Evolutionary conservation across 2,329 filamentous ascomycete species (phyloP), one percentile per base, ranked within the genome.

Genomic region (Leptographium radiaticola): DNA sequence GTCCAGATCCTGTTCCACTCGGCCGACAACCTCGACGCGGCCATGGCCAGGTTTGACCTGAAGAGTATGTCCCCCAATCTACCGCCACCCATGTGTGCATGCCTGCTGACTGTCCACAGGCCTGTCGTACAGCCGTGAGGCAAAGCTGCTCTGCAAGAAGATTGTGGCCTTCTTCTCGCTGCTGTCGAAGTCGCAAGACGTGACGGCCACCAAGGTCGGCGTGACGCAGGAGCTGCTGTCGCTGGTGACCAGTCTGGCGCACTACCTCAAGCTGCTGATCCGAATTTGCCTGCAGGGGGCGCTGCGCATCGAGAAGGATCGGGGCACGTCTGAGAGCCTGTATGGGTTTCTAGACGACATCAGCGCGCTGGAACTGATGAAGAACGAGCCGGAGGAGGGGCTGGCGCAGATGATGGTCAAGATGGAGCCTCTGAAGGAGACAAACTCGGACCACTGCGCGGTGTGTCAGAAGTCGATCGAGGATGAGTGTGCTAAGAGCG

Each of bases 111-210:
- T 46, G 50, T 60, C 55, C 64, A 60, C 65, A 87, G 89, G 87
- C 58, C 77, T 98, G 57, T 88, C 89, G 11, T 98, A 97, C 66
- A 86, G 87, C 18, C 83, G 93, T 63, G 93, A 98, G 72, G 87
- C 93, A n/a, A 98, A 98, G 70, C 76, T 98, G 51, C 80, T 98
- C n/a, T 98, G 93, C 75, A 98, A 98, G 70, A 98, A 98, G 70
- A 95, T 98, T 53, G 93, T 98, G 7, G 88, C 91, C 31, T 98
- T 98, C 74, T 98, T 98, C 67, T 89, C 89, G 13, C 74, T 98
- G 18, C 76, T 98, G 10, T 95, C 91, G 7, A 95, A 95, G 67
- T 93, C 90, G 1, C 91, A 97, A 65, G 90, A 96, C 64, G 88
- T 84, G 10, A 87, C 86, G n/a, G 83, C 87, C 40, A 80, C 88